Percentiles rank a stretch among this genome's conserved stretches.
phyloP scores from a whole-genome alignment of 768 basidiomycete genomes.

The Cyclocybe aegerita region DNA sequence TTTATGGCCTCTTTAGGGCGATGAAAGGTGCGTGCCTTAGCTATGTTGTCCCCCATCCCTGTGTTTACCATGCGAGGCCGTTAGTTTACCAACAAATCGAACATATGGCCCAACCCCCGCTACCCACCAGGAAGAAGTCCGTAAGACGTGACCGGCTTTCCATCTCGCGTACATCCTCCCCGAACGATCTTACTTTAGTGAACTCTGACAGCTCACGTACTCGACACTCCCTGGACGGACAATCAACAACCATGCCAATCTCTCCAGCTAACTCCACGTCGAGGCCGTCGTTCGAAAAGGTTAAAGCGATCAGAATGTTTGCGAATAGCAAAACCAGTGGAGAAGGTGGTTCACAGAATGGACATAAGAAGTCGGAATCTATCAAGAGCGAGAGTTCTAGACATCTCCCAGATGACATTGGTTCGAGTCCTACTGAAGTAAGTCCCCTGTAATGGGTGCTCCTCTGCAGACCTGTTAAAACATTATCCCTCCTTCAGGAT shows the following conservation, averaged over 20 bases:
- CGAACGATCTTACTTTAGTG: conserved; percentile 36
- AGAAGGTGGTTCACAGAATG: conserved; percentile 39
- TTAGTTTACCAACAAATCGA: conserved; percentile 82
- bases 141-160: conserved; percentile 52
- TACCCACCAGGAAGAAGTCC: conserved; percentile 68
- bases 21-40: conserved; percentile 68
- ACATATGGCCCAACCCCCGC: conserved; percentile 54
- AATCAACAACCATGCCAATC: conserved; percentile 24
- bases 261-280: conserved; percentile 29
- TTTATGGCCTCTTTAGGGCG: conserved; percentile 81
- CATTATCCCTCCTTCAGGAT: conserved; percentile 39
- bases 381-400: conserved; percentile 49
- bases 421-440: conserved; percentile 35
- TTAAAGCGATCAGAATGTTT: conserved; percentile 61
- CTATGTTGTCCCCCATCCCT: conserved; percentile 17
- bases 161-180: conserved; percentile 45
- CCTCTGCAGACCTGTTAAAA: conserved; percentile 6
- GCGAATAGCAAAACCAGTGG: conserved; percentile 35
- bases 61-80: conserved; percentile 15
- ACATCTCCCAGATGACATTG: conserved; percentile 31
- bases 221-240: conserved; percentile 39
- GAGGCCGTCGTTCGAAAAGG: conserved; percentile 65
- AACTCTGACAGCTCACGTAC: conserved; percentile 34
- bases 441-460: conserved; percentile 10
- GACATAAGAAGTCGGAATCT: conserved; percentile 58